phyloP scores from a whole-genome alignment of 371 early-diverging fungal genomes.

The Apophysomyces trapeziformis region DNA sequence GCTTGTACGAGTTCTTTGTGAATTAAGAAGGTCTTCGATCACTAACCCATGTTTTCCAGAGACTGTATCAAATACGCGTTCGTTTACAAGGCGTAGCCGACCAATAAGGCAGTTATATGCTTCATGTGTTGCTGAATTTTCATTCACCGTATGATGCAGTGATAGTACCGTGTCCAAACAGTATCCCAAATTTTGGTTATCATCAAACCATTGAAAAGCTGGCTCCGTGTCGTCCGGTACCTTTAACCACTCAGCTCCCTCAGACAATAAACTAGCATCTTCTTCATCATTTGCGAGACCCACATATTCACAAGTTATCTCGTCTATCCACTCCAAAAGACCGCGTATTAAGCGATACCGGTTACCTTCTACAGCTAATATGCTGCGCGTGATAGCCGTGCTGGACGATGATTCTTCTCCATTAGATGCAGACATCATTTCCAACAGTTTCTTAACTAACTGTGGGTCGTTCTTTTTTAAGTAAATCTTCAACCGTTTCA shows the following conservation, averaged over 20 bases:
- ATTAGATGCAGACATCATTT: constrained; percentile 2
- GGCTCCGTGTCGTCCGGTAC: not conserved
- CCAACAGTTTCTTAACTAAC: constrained; percentile 22
- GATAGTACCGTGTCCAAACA: constrained; percentile 19
- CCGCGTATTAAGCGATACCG: constrained; percentile 12
- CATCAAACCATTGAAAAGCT: constrained; percentile 37
- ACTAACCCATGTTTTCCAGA: not conserved
- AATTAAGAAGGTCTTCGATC: constrained; percentile 1
- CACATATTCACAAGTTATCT: constrained; percentile 35
- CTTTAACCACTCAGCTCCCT: constrained; percentile 23
- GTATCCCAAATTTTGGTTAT: constrained; percentile 18
- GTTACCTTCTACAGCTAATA: not conserved
- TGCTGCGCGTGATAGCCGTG: constrained; percentile 3
- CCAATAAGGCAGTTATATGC: constrained; percentile 18
- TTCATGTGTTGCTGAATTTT: constrained; percentile 1
- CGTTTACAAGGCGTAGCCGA: constrained; percentile 35
- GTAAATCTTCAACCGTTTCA: constrained; percentile 28
- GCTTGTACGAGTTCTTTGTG: not conserved
- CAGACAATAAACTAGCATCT: constrained; percentile 20
- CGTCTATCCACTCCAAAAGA: constrained; percentile 42
- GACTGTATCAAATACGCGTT: constrained; percentile 28
- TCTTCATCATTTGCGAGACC: constrained; percentile 32
- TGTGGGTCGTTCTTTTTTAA: constrained; percentile 32
- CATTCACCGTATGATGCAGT: constrained; percentile 1
- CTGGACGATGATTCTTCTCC: not conserved